These are phyloP conservation scores for Trypanosoma grayi DNA, from an alignment of 208 protist species.

Conservation along the genomic window DNA sequence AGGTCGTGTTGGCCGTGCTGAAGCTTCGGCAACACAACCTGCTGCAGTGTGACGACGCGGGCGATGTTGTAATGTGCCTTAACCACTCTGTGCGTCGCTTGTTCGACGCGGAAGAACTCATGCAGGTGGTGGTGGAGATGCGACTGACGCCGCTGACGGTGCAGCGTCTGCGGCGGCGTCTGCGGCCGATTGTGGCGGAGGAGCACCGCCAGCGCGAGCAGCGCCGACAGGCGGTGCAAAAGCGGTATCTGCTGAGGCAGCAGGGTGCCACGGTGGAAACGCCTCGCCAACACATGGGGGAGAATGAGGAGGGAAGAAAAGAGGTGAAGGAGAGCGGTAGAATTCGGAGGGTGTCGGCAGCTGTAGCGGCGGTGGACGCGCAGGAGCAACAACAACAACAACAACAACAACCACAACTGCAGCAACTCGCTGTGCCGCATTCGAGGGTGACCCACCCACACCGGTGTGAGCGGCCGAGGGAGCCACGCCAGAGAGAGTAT, in stretches of 20 bases:
- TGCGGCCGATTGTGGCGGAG: slow-evolving; percentile 24
- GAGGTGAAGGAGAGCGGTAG: too few relatives aligned
- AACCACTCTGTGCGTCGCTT: slow-evolving; percentile 22
- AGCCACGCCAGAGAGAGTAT: slow-evolving; percentile 2
- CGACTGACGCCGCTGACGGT: slow-evolving; percentile 29
- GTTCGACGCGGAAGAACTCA: slow-evolving; percentile 40
- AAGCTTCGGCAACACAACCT: slow-evolving; percentile 37
- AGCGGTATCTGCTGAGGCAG: not conserved
- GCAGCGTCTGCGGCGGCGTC: slow-evolving; percentile 37
- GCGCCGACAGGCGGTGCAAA: slow-evolving; percentile 14
- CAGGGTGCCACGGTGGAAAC: not conserved
- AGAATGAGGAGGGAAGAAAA: not conserved
- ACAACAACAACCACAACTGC: too few relatives aligned
- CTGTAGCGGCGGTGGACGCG: not conserved
- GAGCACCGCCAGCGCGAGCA: slow-evolving; percentile 22
- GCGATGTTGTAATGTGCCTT: slow-evolving; percentile 38
- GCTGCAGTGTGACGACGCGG: slow-evolving; percentile 32
- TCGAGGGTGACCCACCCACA: too few relatives aligned
- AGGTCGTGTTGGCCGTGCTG: slow-evolving; percentile 49
- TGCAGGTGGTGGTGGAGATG: slow-evolving; percentile 23
- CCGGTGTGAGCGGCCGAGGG: too few relatives aligned
- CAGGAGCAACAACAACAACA: not conserved
- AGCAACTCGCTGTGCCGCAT: too few relatives aligned
- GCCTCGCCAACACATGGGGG: not conserved
- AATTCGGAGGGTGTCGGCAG: too few relatives aligned